phyloP scores from a whole-genome alignment of 1,284 basidiomycete species.

The Entoloma clypeatum region DNA sequence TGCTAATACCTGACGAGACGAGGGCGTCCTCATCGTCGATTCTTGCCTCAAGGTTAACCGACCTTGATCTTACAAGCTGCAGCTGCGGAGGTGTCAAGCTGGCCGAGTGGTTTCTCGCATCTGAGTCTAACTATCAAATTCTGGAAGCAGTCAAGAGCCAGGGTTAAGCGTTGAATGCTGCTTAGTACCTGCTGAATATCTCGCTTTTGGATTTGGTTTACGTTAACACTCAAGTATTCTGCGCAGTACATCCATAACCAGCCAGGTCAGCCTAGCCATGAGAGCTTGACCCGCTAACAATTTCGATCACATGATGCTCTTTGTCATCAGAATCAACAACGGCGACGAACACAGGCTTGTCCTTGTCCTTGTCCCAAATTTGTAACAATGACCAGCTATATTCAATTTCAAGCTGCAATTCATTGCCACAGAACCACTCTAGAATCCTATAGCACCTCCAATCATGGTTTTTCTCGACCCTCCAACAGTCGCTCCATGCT shows the following conservation, averaged over 20 bases:
- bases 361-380: slow-evolving; percentile 4
- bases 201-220: too few species aligned
- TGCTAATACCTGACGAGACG: slow-evolving; percentile 39
- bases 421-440: slow-evolving; percentile 4
- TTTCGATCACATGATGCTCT: too few species aligned
- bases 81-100: slow-evolving; percentile 54
- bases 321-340: too few species aligned
- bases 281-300: too few species aligned
- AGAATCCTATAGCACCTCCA: background rate
- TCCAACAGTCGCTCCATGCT: background rate
- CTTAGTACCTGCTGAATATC: too few species aligned
- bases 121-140: too few species aligned
- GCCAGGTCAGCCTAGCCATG: too few species aligned
- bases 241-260: slow-evolving; percentile 4
- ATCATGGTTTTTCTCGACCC: background rate
- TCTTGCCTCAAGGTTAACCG: slow-evolving; percentile 47
- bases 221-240: too few species aligned
- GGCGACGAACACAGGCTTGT: too few species aligned
- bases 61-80: slow-evolving; percentile 63
- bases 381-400: slow-evolving; percentile 3
- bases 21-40: slow-evolving; percentile 55
- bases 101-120: slow-evolving; percentile 66
- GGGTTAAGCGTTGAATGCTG: background rate
- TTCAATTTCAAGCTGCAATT: background rate
- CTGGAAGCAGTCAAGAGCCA: slow-evolving; percentile 44